These are phyloP conservation scores for Strobilomyces dryophilus DNA, from an alignment of 768 basidiomycete genomes.

Conservation along the genomic window DNA sequence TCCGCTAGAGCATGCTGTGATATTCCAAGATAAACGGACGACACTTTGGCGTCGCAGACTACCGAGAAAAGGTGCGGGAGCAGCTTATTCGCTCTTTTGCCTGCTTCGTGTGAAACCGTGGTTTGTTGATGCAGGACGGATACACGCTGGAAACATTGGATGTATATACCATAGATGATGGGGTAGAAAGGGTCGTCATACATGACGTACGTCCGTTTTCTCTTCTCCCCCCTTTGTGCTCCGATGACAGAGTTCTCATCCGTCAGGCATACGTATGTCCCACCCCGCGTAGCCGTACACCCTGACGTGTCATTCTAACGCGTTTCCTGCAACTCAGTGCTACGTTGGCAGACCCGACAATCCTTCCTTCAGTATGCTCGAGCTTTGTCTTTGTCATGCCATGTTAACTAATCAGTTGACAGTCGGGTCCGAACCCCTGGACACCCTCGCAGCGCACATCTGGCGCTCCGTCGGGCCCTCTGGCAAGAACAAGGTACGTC, in stretches of 20 bases:
- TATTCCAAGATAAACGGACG: background rate
- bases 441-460: constrained; percentile 62
- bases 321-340: constrained; percentile 41
- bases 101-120: background rate
- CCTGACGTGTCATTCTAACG: background rate
- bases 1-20: background rate
- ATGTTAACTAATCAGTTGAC: background rate
- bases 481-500: constrained; percentile 76
- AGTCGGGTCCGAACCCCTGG: constrained; percentile 86
- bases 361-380: constrained; percentile 73
- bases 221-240: background rate
- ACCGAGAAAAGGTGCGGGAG: constrained; percentile 70
- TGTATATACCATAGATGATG: constrained; percentile 55
- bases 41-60: constrained; percentile 44
- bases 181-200: constrained; percentile 51
- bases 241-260: background rate
- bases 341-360: constrained; percentile 88
- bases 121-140: constrained; percentile 57
- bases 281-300: too few relatives aligned
- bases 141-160: constrained; percentile 82
- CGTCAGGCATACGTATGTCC: constrained; percentile 48
- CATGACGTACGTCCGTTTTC: constrained; percentile 37
- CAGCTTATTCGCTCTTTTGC: background rate
- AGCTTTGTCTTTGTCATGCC: background rate
- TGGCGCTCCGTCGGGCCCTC: constrained; percentile 80